Base-by-base conservation (phyloP, 805 yeast species). In the Sungouiella blattae region DNA sequence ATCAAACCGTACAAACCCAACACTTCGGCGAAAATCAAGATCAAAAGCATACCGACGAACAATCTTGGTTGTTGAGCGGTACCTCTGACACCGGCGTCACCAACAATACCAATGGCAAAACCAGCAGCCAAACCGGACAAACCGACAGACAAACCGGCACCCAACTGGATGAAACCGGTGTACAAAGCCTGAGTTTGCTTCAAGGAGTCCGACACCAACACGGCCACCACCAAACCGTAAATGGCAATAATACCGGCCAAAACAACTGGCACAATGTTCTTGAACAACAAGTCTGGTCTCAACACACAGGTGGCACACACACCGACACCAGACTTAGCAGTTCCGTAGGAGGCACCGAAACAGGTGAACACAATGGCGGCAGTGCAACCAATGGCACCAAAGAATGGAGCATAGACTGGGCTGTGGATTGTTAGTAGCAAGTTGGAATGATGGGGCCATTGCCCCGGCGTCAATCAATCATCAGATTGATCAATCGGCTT, bases 201-300 rank as follows among this genome's bases (percentile, higher is more conserved):
- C 57, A 91, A 77, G 34, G 91, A 80, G 55, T 86, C 93, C 37
- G 96, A 83, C 46, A 91, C 91, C 62, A 91, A 78, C 47, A 91
- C 98, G 17, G 96, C 85, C 41, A 91, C 97, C 46, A 91, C 98
- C 60, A 91, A 73, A 40, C 98, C 98, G 65, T 91, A 91, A 71
- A 91, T 89, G 71, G 98, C 96, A 71, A 91, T 88, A 61, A 91
- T 91, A 91, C 98, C 98, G 48, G 98, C 97, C 97, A 91, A 91
- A 71, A 91, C 80, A 53, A 93, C 97, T 47, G 98, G 98, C 44
- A 91, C 95, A 55, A 89, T 83, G 71, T 86, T 86, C 72, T 81
- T 87, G 55, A 91, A 89, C 60, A 89, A 71, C 63, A 89, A 77
- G 64, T 91, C 98, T 51, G 98, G 98, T 82, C 96, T 87, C 63